Conservation (phyloP, 192 early-diverging fungal genomes). For the Coemansia sp. region DNA sequence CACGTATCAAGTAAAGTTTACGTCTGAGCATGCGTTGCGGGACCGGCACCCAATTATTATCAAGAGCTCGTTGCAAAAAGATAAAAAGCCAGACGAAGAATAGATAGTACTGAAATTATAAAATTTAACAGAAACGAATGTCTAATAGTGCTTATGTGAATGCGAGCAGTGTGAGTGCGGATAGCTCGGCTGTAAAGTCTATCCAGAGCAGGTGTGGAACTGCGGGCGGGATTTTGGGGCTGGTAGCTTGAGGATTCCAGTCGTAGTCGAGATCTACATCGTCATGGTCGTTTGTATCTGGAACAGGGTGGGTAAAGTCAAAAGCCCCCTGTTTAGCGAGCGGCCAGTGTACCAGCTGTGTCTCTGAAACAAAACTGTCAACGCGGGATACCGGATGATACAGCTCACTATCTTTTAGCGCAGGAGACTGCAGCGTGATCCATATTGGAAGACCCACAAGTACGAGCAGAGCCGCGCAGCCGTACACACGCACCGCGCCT, state of each 20-base stretch:
- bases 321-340: neutral
- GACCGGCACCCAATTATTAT: conserved; percentile 47
- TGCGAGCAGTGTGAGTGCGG: conserved; percentile 12
- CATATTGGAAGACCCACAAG: neutral
- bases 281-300: neutral
- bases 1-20: conserved; percentile 42
- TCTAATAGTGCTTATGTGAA: neutral
- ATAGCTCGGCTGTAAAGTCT: conserved; percentile 19
- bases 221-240: neutral
- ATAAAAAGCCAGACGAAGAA: conserved; percentile 1
- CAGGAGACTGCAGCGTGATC: neutral
- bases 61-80: conserved; percentile 40
- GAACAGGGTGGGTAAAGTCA: neutral
- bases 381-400: neutral
- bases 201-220: conserved; percentile 2
- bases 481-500: neutral
- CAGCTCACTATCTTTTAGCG: neutral
- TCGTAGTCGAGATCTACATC: neutral
- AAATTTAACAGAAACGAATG: too few species aligned
- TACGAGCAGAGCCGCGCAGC: neutral
- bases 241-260: neutral
- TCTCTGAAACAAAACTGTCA: neutral
- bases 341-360: neutral
- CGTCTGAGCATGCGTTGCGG: conserved; percentile 42
- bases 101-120: too few species aligned